Percentiles rank a stretch among this genome's conserved stretches.
phyloP scores from a whole-genome alignment of 2,329 filamentous ascomycete species.

The Magnaporthiopsis rhizophila region DNA sequence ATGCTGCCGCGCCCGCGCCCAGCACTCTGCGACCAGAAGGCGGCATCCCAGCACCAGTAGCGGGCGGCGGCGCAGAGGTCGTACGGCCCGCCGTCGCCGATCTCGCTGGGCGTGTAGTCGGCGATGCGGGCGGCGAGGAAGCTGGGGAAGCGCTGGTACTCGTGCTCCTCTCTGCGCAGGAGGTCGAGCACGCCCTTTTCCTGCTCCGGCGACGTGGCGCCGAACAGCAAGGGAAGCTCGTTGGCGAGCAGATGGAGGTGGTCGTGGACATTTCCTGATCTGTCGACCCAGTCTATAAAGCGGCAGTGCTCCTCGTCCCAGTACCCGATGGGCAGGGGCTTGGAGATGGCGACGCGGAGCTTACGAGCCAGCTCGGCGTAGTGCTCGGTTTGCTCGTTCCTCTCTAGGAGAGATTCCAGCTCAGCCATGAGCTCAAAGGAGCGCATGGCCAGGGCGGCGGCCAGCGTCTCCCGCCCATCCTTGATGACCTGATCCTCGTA shows the following conservation, averaged over 20 bases:
- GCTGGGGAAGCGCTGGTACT: constrained; percentile 12
- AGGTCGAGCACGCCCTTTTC: constrained; percentile 3
- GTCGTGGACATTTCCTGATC: constrained; percentile 9
- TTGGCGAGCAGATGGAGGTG: constrained; percentile 13
- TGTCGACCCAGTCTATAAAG: constrained; percentile 13
- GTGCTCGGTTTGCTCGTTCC: constrained; percentile 2
- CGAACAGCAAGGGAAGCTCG: constrained; percentile 11
- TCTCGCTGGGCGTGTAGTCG: constrained; percentile 11
- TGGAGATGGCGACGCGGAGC: constrained; percentile 4
- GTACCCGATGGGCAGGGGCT: constrained; percentile 10
- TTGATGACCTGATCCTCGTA: constrained; percentile 14
- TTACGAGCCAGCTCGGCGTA: constrained; percentile 1
- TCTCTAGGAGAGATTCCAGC: constrained; percentile 8
- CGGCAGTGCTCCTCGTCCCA: constrained; percentile 9
- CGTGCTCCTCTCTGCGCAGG: constrained; percentile 6
- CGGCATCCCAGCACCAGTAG: constrained; percentile 13
- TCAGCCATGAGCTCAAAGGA: constrained; percentile 10
- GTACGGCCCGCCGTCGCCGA: constrained; percentile 12
- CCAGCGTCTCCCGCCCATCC: constrained; percentile 12
- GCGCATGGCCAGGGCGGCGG: constrained; percentile 9
- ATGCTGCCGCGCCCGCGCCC: constrained; percentile 7
- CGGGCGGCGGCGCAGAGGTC: constrained; percentile 12
- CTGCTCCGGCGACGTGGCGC: constrained; percentile 6
- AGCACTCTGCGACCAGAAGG: constrained; percentile 11
- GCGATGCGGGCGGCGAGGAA: constrained; percentile 11